Base-by-base conservation (phyloP, 768 basidiomycete species). In the Agaricus blazei region DNA sequence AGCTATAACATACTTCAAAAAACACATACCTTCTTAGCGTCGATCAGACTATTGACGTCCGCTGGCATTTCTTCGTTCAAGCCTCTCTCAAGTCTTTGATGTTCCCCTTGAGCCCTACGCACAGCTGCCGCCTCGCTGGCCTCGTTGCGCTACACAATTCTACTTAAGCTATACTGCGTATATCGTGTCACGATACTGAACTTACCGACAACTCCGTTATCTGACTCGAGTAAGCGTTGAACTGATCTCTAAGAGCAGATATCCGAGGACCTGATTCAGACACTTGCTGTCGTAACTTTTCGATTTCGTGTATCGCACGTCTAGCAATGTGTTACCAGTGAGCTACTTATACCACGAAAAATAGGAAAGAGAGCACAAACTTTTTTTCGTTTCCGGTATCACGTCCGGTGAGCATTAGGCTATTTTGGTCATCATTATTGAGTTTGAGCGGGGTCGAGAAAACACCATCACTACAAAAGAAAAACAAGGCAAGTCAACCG, bases 21-120 rank as follows among this genome's bases (percentile, higher is more conserved):
- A 36, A 55, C 29, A 64, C 77, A 28, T 60, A 84, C 87, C 60
- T 75, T 65, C 64, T 82, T 80, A 4, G 77, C 80, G 9, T 68
- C 73, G 56, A 85, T 72, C 12, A 88, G 69, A 12, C 76, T 79
- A 23, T 77, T 72, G n/a, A 88, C 72, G 60, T 79, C 77, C 6
- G 79, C 80, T 1, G 88, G 85, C 65, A 87, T 71, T 11, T 88
- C 86, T 19, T 88, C 85, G 54, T 86, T 87, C 11, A 78, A 76
- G 58, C 87, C 85, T 36, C 77, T 71, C 58, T 85, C 79, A 15
- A 88, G 64, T 23, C 68, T 29, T 64, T 62, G 40, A 80, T 67
- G 1, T 58, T 61, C 6, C 58, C 34, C 64, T 74, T 82, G 29
- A 31, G 75, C 72, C 5, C 46, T 46, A 37, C 69, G 62, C 15